Evolutionary conservation across 1,284 basidiomycete species (phyloP), one percentile per base, ranked within the genome.

Genomic region (Ganoderma lingzhi): DNA sequence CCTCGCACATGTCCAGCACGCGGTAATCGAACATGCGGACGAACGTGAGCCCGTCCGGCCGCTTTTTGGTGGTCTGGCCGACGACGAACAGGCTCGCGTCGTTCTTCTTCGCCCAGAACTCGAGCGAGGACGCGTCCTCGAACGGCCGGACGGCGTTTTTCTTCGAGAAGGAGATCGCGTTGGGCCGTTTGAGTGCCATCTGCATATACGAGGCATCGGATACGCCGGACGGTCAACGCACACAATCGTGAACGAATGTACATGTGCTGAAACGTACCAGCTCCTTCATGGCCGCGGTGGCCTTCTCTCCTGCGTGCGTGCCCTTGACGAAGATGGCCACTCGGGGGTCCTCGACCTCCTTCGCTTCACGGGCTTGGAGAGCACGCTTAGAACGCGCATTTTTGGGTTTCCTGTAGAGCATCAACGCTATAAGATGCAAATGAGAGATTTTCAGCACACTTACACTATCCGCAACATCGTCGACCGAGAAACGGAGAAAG

Each of bases 371-470:
- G 61, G 93, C 93, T 61, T 96, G 94, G 75, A 98, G 79, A 0
- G 90, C 97, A 72, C 98, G 89, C 83, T 99, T 99, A n/a, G 95
- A 94, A 53, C 97, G 91, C 0, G 98, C 97, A 87, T 98, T 99
- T 84, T 95, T 96, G 41, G 97, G 96, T 86, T 98, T 98, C 81
- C 96, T 96, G 71, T 35, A 55, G 63, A 67, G 6, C 1, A 19
- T 32, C 28, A 4, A 8, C 8, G 41, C 68, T 45, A 64, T n/a
- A 45, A 41, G n/a, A 48, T 17, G 15, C 10, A 28, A 10, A 4
- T 14, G 2, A 6, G 17, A 19, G 15, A 14, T 35, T 28, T 8
- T 61, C 6, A 10, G 15, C 15, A 1, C 6, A 77, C 82, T 73
- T 73, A 83, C 83, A 84, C 77, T 51, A 83, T 79, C 45, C 83